phyloP scores from a whole-genome alignment of 768 basidiomycete genomes.

The Tremella mesenterica region DNA sequence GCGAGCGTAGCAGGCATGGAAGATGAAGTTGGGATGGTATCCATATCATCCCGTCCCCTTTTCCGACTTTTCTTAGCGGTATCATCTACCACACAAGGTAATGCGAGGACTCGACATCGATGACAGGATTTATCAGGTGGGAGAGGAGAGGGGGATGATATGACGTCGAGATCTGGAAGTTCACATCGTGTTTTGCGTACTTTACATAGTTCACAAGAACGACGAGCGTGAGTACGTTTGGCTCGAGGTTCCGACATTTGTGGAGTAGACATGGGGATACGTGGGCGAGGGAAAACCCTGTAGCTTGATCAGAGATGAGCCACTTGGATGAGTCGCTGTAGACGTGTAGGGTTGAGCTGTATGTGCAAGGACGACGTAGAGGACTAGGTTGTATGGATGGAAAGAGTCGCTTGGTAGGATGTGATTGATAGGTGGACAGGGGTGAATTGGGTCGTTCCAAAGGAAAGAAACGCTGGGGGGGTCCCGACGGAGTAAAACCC shows the following conservation, averaged over 20 bases:
- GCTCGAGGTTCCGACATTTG: slow-evolving; percentile 9
- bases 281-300: too few species aligned
- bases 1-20: neutral
- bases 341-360: too few species aligned
- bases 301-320: too few species aligned
- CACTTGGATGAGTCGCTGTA: too few species aligned
- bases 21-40: neutral
- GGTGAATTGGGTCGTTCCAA: too few species aligned
- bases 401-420: too few species aligned
- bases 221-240: slow-evolving; percentile 34
- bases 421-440: too few species aligned
- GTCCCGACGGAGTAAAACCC: too few species aligned
- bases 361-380: too few species aligned
- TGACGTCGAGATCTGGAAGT: slow-evolving; percentile 32
- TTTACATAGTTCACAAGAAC: slow-evolving; percentile 38
- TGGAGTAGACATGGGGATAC: neutral
- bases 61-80: slow-evolving; percentile 16
- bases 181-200: slow-evolving; percentile 38
- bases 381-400: too few species aligned
- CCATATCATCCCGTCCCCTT: slow-evolving; percentile 2
- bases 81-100: slow-evolving; percentile 37
- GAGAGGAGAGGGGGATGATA: slow-evolving; percentile 17
- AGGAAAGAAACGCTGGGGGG: too few species aligned
- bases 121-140: slow-evolving; percentile 34
- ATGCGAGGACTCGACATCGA: slow-evolving; percentile 27